A percentile compares a stretch with the other conserved stretches of the same genome.
These are phyloP conservation scores for Fraxinus excelsior DNA, from an alignment of 257 asterid species.

Conservation along the genomic window DNA sequence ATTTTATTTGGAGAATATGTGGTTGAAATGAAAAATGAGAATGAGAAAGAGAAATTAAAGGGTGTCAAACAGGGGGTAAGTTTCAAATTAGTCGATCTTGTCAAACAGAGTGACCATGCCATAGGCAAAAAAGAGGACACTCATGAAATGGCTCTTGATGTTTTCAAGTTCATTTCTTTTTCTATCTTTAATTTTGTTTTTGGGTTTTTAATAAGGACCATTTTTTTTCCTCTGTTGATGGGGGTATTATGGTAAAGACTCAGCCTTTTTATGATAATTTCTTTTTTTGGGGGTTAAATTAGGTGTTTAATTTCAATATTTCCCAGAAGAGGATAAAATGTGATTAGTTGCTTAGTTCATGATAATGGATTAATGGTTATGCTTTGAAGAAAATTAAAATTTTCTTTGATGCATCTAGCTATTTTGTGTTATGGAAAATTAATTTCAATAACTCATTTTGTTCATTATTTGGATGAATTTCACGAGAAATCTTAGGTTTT, in stretches of 20 bases:
- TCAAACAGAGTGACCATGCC: neutral
- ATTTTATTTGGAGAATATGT: no score
- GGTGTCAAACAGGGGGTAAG: no score
- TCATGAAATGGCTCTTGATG: neutral
- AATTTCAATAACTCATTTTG: neutral
- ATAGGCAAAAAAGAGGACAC: neutral
- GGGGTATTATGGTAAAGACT: no score
- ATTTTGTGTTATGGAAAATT: neutral
- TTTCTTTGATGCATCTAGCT: neutral
- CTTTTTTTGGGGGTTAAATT: neutral
- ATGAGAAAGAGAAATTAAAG: no score
- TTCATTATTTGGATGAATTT: neutral
- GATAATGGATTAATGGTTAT: no score
- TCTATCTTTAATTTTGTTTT: neutral
- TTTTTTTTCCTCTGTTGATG: no score
- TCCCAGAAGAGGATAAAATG: neutral
- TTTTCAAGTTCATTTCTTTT: neutral
- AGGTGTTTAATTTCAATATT: neutral
- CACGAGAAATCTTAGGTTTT: neutral
- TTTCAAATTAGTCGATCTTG: neutral
- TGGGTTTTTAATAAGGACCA: no score
- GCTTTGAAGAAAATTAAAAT: neutral
- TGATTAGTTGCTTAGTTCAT: neutral
- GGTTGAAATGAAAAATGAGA: no score
- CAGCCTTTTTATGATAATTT: neutral